Conservation (phyloP, 192 early-diverging fungal species). For the Coemansia sp. region DNA sequence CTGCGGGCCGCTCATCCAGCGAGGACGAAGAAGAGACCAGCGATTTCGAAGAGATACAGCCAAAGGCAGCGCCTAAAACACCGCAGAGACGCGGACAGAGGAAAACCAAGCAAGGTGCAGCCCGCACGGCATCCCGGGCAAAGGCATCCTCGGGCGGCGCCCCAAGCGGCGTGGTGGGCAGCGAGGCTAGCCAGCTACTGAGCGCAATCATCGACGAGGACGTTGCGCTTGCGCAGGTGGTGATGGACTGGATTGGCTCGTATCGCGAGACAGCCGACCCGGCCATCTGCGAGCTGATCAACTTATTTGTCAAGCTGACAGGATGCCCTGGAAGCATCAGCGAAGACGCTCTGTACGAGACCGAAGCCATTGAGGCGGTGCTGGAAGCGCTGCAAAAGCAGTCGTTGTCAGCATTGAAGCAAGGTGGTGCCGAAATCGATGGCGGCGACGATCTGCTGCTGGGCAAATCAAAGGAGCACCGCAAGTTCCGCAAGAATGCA, state of each 20-base stretch:
- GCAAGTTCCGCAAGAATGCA: slow-evolving; percentile 66
- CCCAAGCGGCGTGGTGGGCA: not conserved
- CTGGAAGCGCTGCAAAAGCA: slow-evolving; percentile 60
- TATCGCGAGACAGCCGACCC: slow-evolving; percentile 58
- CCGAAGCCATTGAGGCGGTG: slow-evolving; percentile 50
- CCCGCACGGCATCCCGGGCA: not conserved
- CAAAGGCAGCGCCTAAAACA: slow-evolving; percentile 20
- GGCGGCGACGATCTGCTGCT: slow-evolving; percentile 75
- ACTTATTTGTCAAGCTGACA: slow-evolving; percentile 62
- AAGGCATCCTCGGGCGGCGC: not conserved
- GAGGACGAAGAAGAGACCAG: slow-evolving; percentile 29
- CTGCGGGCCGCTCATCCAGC: not conserved
- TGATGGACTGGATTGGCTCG: slow-evolving; percentile 69
- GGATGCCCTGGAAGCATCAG: slow-evolving; percentile 58
- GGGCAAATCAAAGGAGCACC: slow-evolving; percentile 64
- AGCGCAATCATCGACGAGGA: slow-evolving; percentile 55
- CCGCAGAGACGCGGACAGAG: slow-evolving; percentile 5
- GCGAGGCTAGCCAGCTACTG: slow-evolving; percentile 22
- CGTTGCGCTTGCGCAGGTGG: slow-evolving; percentile 60
- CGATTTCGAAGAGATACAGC: slow-evolving; percentile 32
- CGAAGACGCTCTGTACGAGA: slow-evolving; percentile 58
- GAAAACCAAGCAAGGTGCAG: not conserved
- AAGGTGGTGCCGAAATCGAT: slow-evolving; percentile 32
- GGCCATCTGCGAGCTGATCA: slow-evolving; percentile 71
- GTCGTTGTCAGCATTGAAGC: slow-evolving; percentile 30